Evolutionary conservation across 305 asterid genomes (phyloP).

Genomic region (Fraxinus latifolia): DNA sequence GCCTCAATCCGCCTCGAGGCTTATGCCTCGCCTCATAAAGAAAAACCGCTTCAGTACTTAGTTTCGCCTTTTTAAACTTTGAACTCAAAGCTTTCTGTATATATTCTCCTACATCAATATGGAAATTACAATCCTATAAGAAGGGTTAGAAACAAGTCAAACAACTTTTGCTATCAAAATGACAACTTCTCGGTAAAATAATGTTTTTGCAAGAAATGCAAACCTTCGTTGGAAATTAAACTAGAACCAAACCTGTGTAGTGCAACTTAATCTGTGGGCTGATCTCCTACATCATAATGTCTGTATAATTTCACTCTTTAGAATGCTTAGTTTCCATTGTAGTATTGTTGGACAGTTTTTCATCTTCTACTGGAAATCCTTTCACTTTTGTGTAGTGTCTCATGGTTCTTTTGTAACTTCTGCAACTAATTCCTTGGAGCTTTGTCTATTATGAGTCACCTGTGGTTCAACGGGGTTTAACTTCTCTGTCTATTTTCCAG

Average conservation of each 20-base stretch:
- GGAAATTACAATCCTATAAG: not conserved
- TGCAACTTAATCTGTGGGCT: not conserved
- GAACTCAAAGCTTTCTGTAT: not conserved
- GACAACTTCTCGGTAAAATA: not conserved
- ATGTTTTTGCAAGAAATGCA: not conserved
- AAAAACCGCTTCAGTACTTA: no score
- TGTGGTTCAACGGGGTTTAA: not conserved
- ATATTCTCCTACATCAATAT: not conserved
- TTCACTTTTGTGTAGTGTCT: not conserved
- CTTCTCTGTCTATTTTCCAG: not conserved
- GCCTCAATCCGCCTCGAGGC: no score
- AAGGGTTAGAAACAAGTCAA: not conserved
- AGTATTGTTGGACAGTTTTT: not conserved
- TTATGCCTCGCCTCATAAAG: no score
- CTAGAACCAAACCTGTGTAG: not conserved
- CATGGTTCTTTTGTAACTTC: not conserved
- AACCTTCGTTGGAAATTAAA: not conserved
- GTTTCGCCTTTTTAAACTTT: no score
- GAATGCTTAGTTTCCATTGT: not conserved
- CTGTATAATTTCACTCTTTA: not conserved
- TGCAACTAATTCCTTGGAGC: not conserved
- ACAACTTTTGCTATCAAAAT: not conserved
- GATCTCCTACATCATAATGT: not conserved
- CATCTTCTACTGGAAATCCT: not conserved
- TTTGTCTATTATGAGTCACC: not conserved